Evolutionary conservation across 257 asterid species (phyloP).

Genomic region (Solanum medicagineum): DNA sequence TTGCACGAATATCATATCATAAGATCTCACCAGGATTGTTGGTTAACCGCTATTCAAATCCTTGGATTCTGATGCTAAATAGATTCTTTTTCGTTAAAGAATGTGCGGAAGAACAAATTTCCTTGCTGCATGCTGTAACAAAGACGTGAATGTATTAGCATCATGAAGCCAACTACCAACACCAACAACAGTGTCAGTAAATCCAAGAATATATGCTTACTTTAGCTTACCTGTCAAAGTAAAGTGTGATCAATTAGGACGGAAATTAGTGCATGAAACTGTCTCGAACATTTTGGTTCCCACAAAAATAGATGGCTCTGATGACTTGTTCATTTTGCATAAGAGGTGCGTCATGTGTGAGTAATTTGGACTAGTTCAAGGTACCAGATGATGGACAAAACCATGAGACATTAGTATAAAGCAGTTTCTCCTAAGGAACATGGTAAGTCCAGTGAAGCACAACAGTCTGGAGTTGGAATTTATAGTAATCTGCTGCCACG

Average conservation of each 20-base stretch:
- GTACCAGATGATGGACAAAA: neutral
- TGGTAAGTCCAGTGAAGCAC: neutral
- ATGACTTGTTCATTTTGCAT: neutral
- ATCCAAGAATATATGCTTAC: neutral
- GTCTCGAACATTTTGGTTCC: neutral
- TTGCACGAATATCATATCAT: neutral
- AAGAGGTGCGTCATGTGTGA: neutral
- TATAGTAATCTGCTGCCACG: neutral
- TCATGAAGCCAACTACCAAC: neutral
- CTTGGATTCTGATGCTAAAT: neutral
- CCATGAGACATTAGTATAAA: neutral
- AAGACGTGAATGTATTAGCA: neutral
- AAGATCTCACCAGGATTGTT: neutral
- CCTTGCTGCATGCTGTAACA: neutral
- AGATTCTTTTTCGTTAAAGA: neutral
- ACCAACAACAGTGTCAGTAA: neutral
- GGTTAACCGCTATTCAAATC: neutral
- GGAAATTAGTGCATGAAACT: neutral
- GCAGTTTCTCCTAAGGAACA: neutral
- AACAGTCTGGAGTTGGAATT: neutral
- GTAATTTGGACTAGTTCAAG: neutral
- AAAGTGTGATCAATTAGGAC: neutral
- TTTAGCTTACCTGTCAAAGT: neutral
- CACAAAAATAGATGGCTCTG: neutral
- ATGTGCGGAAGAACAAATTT: neutral